These are phyloP conservation scores for Salpingoeca rosetta DNA, from an alignment of 78 protist genomes.

Conservation along the genomic window DNA sequence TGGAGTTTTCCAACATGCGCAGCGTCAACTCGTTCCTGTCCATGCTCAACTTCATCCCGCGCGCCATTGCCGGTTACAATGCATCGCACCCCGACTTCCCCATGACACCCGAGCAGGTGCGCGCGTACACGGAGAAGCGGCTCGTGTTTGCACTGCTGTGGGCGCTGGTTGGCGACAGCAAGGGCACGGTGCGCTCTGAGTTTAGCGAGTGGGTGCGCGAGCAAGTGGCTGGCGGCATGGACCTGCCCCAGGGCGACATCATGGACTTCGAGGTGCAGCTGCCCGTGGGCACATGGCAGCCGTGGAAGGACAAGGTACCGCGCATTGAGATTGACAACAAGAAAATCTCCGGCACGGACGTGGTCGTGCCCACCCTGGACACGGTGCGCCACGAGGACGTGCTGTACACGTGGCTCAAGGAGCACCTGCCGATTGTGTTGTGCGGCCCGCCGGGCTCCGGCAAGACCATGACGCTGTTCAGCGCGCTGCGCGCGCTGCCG, in stretches of 20 bases:
- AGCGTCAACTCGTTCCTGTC: conserved; percentile 57
- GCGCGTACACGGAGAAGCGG: conserved; percentile 29
- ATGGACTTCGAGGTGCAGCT: conserved; percentile 21
- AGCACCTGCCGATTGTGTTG: conserved; percentile 73
- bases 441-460: conserved; percentile 98
- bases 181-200: conserved; percentile 46
- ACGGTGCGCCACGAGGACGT: conserved; percentile 90
- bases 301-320: conserved; percentile 67
- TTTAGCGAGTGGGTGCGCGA: conserved; percentile 37
- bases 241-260: conserved; percentile 26
- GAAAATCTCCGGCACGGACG: conserved; percentile 70
- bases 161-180: conserved; percentile 76
- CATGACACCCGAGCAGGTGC: conserved; percentile 28
- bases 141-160: conserved; percentile 71
- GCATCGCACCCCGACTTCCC: conserved; percentile 64
- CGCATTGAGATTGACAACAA: conserved; percentile 46
- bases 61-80: conserved; percentile 60
- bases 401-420: conserved; percentile 71
- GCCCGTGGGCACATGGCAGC: conserved; percentile 64
- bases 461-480: conserved; percentile 89
- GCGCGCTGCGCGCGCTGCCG: conserved; percentile 53
- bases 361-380: conserved; percentile 92
- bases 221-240: not conserved
- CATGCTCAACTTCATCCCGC: conserved; percentile 36
- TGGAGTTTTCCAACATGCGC: conserved; percentile 68